A percentile compares a stretch with the other conserved stretches of the same genome.
Conservation (phyloP, 2,329 filamentous ascomycete genomes). For the Alternaria sp. region DNA sequence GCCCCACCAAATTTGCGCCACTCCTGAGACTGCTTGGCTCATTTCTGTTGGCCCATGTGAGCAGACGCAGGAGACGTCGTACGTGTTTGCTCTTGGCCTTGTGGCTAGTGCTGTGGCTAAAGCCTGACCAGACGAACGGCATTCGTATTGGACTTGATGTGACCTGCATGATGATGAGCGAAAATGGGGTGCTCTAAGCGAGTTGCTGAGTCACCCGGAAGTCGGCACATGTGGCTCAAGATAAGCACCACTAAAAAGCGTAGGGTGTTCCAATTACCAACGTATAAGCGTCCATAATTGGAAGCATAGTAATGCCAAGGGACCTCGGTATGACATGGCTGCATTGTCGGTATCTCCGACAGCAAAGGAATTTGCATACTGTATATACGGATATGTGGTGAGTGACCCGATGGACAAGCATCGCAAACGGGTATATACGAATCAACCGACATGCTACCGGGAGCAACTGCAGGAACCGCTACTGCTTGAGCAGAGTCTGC, state of each 20-base stretch:
- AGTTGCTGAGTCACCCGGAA: slow-evolving; percentile 16
- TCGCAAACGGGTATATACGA: neutral
- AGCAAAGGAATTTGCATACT: neutral
- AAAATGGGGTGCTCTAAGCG: neutral
- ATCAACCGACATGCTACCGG: neutral
- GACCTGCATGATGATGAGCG: neutral
- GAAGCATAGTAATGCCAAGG: slow-evolving; percentile 15
- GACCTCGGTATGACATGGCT: slow-evolving; percentile 18
- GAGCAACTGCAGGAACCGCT: neutral
- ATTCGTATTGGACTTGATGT: neutral
- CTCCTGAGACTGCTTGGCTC: neutral
- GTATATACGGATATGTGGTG: slow-evolving; percentile 1
- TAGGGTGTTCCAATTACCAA: slow-evolving; percentile 8
- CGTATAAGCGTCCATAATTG: slow-evolving; percentile 7
- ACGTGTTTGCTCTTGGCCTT: slow-evolving; percentile 2
- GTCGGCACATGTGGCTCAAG: slow-evolving; percentile 11
- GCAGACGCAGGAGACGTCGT: neutral
- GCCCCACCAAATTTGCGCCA: slow-evolving; percentile 8
- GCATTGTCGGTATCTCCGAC: slow-evolving; percentile 10
- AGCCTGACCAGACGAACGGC: neutral
- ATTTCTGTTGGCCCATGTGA: neutral
- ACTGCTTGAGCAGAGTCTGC: slow-evolving; percentile 11
- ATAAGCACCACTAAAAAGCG: slow-evolving; percentile 7
- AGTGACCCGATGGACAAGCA: neutral
- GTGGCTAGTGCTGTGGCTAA: slow-evolving; percentile 22